Conservation (phyloP, 1,284 basidiomycete genomes). For the Apiotrichum montevideense region DNA sequence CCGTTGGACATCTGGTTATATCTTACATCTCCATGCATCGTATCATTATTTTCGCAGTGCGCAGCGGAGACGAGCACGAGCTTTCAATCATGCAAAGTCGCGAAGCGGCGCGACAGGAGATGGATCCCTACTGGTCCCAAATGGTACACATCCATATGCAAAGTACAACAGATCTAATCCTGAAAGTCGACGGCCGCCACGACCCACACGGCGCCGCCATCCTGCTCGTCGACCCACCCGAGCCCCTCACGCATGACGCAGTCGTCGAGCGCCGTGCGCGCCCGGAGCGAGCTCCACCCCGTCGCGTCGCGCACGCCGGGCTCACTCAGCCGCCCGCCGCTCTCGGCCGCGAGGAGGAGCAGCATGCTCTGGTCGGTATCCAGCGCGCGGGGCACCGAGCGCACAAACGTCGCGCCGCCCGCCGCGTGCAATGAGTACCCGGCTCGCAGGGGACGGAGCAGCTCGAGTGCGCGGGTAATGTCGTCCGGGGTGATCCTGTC, state of each 20-base stretch:
- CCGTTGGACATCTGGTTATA: too few relatives aligned
- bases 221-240: constrained; percentile 87
- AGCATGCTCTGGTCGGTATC: constrained; percentile 75
- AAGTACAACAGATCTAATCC: background rate
- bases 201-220: constrained; percentile 29
- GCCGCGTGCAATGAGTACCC: constrained; percentile 70
- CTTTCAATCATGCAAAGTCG: too few relatives aligned
- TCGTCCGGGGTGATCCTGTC: constrained; percentile 66
- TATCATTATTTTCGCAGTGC: too few relatives aligned
- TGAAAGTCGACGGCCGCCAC: constrained; percentile 27
- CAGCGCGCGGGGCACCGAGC: constrained; percentile 55
- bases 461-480: constrained; percentile 75
- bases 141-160: too few relatives aligned
- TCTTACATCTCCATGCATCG: too few relatives aligned
- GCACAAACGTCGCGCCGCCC: constrained; percentile 27
- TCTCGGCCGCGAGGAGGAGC: constrained; percentile 63
- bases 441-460: constrained; percentile 76
- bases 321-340: constrained; percentile 55
- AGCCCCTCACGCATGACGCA: constrained; percentile 84
- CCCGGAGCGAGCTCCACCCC: constrained; percentile 74
- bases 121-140: too few relatives aligned
- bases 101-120: too few relatives aligned
- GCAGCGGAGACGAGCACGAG: too few relatives aligned
- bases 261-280: constrained; percentile 72
- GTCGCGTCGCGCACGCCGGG: constrained; percentile 54